These are phyloP conservation scores for Kuraishia molischiana DNA, from an alignment of 805 yeast species.

Conservation along the genomic window DNA sequence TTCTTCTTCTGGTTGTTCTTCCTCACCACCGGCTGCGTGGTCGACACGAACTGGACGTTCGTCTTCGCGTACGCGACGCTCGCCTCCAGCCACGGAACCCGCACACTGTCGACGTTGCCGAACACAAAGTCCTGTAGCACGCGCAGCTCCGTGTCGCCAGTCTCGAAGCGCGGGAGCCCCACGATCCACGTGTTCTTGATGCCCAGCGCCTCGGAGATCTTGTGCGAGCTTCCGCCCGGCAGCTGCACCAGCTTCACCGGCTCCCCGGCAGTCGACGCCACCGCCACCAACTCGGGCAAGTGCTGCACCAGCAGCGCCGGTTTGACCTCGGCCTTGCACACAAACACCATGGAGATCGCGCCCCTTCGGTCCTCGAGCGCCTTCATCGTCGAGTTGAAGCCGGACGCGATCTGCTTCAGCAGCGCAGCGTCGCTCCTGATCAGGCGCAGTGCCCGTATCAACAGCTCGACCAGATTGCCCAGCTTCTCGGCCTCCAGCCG, in stretches of 20 bases:
- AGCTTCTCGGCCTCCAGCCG: conserved; percentile 22
- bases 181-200: conserved; percentile 21
- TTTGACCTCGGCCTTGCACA: conserved; percentile 45
- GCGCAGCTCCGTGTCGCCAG: conserved; percentile 15
- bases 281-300: conserved; percentile 44
- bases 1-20: conserved; percentile 18
- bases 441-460: conserved; percentile 8
- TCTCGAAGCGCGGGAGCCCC: conserved; percentile 21
- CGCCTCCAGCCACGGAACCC: conserved; percentile 35
- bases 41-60: conserved; percentile 30
- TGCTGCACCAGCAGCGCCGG: conserved; percentile 43
- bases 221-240: conserved; percentile 32
- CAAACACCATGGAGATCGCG: conserved; percentile 37
- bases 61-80: conserved; percentile 24
- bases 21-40: conserved; percentile 33
- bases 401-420: conserved; percentile 22
- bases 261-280: conserved; percentile 25
- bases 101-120: conserved; percentile 22
- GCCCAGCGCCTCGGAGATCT: conserved; percentile 21
- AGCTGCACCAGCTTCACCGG: conserved; percentile 51
- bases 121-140: conserved; percentile 7
- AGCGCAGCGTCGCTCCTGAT: conserved; percentile 14
- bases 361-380: conserved; percentile 34
- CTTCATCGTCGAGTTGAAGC: conserved; percentile 48
- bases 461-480: conserved; percentile 18